Conservation (phyloP, 495 filamentous ascomycete species). For the Parathielavia hyrcaniae region DNA sequence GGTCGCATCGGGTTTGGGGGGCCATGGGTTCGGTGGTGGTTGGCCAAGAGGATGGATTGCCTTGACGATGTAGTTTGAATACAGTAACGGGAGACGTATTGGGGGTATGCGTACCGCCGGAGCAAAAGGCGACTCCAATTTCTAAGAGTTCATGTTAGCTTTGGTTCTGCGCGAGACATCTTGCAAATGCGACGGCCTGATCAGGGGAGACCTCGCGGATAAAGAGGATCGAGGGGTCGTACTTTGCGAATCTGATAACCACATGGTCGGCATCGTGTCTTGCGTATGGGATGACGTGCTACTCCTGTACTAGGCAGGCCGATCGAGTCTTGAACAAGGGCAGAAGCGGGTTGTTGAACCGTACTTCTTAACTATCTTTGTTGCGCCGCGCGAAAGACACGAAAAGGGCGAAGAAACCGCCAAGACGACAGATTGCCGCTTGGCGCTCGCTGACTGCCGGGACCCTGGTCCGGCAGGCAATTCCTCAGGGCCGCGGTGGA, state of each 20-base stretch:
- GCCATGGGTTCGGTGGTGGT: background rate
- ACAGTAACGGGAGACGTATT: background rate
- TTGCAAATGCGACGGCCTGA: background rate
- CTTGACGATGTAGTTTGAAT: background rate
- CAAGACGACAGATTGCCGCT: conserved; percentile 13
- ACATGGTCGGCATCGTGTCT: conserved; percentile 59
- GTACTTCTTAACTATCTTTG: background rate
- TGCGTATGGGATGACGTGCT: background rate
- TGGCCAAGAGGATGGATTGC: background rate
- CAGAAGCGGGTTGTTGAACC: background rate
- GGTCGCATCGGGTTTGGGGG: background rate
- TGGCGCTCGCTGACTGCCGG: conserved; percentile 3
- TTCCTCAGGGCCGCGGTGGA: background rate
- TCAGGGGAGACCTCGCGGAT: background rate
- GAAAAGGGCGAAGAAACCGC: background rate
- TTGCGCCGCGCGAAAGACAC: conserved; percentile 9
- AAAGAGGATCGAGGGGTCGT: conserved; percentile 30
- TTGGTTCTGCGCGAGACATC: background rate
- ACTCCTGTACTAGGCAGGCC: background rate
- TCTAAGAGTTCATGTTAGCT: conserved; percentile 50
- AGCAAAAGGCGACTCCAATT: conserved; percentile 92
- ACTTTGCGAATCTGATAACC: conserved; percentile 96
- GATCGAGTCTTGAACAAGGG: background rate
- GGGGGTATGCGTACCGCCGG: conserved; percentile 66
- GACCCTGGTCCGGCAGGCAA: conserved; percentile 11